Evolutionary conservation across 2,329 filamentous ascomycete species (phyloP), one percentile per base, ranked within the genome.

Genomic region (Didymella lethalis): DNA sequence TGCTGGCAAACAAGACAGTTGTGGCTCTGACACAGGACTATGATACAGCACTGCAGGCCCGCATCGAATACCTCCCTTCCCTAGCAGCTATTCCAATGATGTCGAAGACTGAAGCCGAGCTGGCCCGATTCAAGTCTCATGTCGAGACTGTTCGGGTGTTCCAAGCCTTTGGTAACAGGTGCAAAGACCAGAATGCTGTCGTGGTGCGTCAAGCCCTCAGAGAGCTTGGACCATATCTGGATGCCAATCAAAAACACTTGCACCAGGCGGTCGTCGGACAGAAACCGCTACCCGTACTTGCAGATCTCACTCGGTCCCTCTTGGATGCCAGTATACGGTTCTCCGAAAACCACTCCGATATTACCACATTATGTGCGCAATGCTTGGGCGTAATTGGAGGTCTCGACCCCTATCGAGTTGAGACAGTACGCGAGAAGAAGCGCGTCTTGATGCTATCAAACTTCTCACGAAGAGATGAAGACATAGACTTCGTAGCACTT

Each of bases 311-410:
- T 49, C 87, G 94, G 50, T 88, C 91, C 12, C 82, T 99, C 11
- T 84, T 99, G 10, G 93, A 98, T 77, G 93, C 91, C 50, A 90
- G 89, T 48, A 87, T 93, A 54, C 92, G 90, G 63, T 95, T 95
- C 76, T 91, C 89, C 64, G 85, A 86, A 49, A 82, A 84, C 12
- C 85, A 90, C 41, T 75, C 82, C 7, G 86, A 87, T 12, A 90
- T 98, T 54, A 84, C 88, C 49, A 82, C 86, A 18, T 81, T 96
- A 2, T 92, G 91, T 62, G 90, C 92, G 14, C 87, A 90, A 70
- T 95, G 92, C 64, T 83, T 99, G 38, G 96, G 96, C 0, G 83
- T 96, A 20, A 88, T 99, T 52, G 95, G 96, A 7, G 97, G 93
- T 64, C 80, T 99, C 23, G 96, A 99, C 75, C 90, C 94, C 1